Conservation (phyloP, 2,329 filamentous ascomycete genomes). For the Juglanconis juglandina region DNA sequence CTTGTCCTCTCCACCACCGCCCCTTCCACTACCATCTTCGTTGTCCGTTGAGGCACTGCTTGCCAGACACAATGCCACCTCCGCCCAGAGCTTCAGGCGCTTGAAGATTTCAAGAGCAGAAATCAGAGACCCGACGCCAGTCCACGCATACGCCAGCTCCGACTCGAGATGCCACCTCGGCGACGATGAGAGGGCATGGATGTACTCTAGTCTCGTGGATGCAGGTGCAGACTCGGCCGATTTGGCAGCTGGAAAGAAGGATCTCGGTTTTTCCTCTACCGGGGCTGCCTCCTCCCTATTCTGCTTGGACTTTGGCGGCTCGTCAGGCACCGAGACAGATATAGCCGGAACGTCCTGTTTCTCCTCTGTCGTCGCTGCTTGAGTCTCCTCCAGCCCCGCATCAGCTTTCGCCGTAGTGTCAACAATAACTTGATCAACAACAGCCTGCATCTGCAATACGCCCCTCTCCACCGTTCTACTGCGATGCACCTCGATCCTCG, state of each 20-base stretch:
- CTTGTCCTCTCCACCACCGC: constrained; percentile 68
- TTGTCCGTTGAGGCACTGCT: constrained; percentile 57
- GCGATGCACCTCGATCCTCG: constrained; percentile 82
- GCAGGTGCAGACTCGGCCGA: constrained; percentile 74
- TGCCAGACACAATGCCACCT: constrained; percentile 87
- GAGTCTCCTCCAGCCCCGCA: not conserved
- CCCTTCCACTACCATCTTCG: constrained; percentile 54
- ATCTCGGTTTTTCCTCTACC: constrained; percentile 53
- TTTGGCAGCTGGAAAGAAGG: constrained; percentile 77
- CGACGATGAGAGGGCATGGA: constrained; percentile 79
- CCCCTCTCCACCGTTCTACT: constrained; percentile 86
- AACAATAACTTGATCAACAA: constrained; percentile 91
- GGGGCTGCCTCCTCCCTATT: constrained; percentile 7
- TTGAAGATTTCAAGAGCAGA: constrained; percentile 96
- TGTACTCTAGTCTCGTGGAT: constrained; percentile 72
- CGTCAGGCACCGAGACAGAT: constrained; percentile 21
- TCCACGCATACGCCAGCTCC: constrained; percentile 91
- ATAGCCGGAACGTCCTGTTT: constrained; percentile 23
- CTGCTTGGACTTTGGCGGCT: constrained; percentile 17
- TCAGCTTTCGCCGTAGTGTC: constrained; percentile 57
- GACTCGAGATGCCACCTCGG: constrained; percentile 92
- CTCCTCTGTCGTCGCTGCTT: constrained; percentile 25
- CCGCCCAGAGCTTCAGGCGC: constrained; percentile 87
- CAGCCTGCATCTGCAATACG: constrained; percentile 86
- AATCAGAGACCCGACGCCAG: constrained; percentile 77